Base-by-base conservation (phyloP, 345 rosid genomes). In the Turnera subulata region DNA sequence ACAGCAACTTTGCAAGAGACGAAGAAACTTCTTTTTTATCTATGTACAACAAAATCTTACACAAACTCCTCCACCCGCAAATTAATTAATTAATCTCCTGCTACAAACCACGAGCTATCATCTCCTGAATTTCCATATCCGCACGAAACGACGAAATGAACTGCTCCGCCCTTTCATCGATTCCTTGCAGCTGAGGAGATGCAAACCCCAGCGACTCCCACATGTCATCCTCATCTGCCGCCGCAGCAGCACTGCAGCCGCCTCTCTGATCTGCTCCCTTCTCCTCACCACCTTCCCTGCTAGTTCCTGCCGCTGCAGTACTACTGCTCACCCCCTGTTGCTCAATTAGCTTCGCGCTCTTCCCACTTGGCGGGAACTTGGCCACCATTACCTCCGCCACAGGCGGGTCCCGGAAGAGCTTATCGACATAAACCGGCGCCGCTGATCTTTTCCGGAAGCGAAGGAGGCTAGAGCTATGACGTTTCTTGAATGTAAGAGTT, bases 161-260 rank as follows among this genome's bases (percentile, higher is more conserved):
- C 20, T 67, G 80, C 73, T 84, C 86, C 0, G 97, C 97, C 65
- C 95, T 82, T 65, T 77, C 82, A 61, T 89, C 91, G 8, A 89
- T 78, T 17, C 84, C 80, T 21, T 66, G 58, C 78, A 80, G 68
- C 38, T 62, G 77, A 7, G 84, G 85, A 20, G 87, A 78, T 32
- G 74, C 72, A 62, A 78, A 23, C 2, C 62, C 78, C 45, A 72
- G 13, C 6, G 80, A 74, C 22, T 81, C 85, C 82, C 82, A 75
- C 78, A 75, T 50, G 11, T 65, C 76, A 39, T 79, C 86, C 0
- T 52, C 84, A 16, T 17, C 51, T n/a, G n/a, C n/a, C n/a, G n/a
- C n/a, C n/a, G n/a, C n/a, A n/a, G n/a, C n/a, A n/a, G n/a, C n/a
- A n/a, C n/a, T n/a, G n/a, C n/a, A n/a, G 6, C 42, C 10, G 13